phyloP scores from a whole-genome alignment of 805 yeast genomes.

The Sugiyamaella americana region DNA sequence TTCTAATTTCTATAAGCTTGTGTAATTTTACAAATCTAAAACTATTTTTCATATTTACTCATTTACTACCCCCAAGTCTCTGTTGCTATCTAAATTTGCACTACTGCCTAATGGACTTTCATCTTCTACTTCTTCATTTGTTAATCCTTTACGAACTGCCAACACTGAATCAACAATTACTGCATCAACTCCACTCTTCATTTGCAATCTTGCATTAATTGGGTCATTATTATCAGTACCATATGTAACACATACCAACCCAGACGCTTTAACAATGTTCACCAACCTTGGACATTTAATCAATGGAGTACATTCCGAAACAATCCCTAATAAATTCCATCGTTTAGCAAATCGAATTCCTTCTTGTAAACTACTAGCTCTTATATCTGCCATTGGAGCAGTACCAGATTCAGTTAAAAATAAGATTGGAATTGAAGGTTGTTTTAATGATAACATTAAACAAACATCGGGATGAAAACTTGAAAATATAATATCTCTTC shows the following conservation, averaged over 20 bases:
- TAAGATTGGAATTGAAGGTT: constrained; percentile 87
- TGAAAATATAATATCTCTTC: constrained; percentile 83
- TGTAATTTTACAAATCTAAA: no score
- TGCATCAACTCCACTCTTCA: constrained; percentile 95
- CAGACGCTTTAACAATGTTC: constrained; percentile 83
- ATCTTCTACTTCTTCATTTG: constrained; percentile 21
- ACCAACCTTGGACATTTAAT: constrained; percentile 88
- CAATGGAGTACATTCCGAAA: constrained; percentile 79
- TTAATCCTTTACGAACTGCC: constrained; percentile 82
- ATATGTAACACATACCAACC: constrained; percentile 88
- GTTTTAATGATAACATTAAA: constrained; percentile 76
- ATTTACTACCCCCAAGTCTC: no score
- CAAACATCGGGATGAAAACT: constrained; percentile 95
- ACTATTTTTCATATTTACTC: no score
- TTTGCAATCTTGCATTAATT: constrained; percentile 72
- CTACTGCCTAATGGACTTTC: no score
- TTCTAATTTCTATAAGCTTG: no score
- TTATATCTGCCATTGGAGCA: constrained; percentile 73
- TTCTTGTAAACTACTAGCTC: constrained; percentile 83
- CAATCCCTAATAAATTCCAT: constrained; percentile 90
- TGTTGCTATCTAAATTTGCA: no score
- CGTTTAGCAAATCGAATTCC: constrained; percentile 85
- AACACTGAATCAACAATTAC: constrained; percentile 94
- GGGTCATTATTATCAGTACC: constrained; percentile 83
- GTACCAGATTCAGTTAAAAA: constrained; percentile 89